phyloP scores from a whole-genome alignment of 2,329 filamentous ascomycete genomes.

The Cladobotryum mycophilum region DNA sequence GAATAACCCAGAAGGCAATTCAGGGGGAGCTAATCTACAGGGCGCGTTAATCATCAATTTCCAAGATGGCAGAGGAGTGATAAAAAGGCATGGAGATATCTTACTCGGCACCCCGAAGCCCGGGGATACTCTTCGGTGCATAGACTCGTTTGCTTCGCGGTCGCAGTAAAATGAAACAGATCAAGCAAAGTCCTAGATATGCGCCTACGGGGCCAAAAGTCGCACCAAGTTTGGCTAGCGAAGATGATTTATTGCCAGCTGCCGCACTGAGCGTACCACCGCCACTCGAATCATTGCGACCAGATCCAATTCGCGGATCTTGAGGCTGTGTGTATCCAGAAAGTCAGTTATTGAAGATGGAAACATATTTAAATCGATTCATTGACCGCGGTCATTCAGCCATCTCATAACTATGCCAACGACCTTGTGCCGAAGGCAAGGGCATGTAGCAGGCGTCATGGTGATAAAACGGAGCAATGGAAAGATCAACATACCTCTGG shows the following conservation, averaged over 20 bases:
- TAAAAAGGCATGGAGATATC: slow-evolving; percentile 7
- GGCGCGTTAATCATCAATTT: neutral
- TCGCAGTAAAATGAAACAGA: slow-evolving; percentile 44
- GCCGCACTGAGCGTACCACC: slow-evolving; percentile 29
- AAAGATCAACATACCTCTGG: slow-evolving; percentile 2
- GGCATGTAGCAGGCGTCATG: neutral
- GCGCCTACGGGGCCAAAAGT: slow-evolving; percentile 50
- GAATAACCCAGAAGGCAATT: slow-evolving; percentile 54
- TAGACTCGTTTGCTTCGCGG: slow-evolving; percentile 47
- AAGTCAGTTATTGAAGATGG: neutral
- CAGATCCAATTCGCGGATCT: slow-evolving; percentile 30
- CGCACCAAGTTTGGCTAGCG: slow-evolving; percentile 33
- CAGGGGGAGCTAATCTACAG: slow-evolving; percentile 50
- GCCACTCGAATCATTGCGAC: slow-evolving; percentile 26
- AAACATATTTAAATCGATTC: neutral
- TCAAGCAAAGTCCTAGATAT: slow-evolving; percentile 43
- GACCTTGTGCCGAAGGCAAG: too few species aligned
- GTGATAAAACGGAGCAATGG: neutral
- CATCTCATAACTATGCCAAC: neutral
- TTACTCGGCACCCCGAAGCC: slow-evolving; percentile 40
- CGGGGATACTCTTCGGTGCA: slow-evolving; percentile 44
- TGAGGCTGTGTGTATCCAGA: slow-evolving; percentile 2
- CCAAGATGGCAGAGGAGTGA: neutral
- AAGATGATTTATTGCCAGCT: slow-evolving; percentile 28
- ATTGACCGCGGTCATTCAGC: neutral